Percentiles rank a stretch among this genome's conserved stretches.
These are phyloP conservation scores for Colletotrichum cuscutae DNA, from an alignment of 2,329 filamentous ascomycete species.

Conservation along the genomic window DNA sequence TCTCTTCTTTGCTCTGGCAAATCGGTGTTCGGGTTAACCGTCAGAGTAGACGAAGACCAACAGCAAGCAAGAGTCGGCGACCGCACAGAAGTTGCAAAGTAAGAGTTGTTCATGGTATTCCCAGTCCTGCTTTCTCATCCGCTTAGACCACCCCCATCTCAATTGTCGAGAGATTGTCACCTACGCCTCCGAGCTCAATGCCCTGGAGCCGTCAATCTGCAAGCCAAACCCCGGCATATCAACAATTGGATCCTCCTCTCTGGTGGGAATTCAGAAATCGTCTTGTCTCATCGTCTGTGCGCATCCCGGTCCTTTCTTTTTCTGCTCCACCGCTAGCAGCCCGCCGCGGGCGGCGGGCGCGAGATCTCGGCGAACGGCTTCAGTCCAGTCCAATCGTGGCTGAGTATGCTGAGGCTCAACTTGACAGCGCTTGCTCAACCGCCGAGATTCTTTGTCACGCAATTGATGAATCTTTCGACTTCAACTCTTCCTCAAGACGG, in stretches of 20 bases:
- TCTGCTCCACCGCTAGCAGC: constrained; percentile 4
- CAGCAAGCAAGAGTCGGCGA: neutral
- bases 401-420: constrained; percentile 14
- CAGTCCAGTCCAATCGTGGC: constrained; percentile 9
- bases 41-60: neutral
- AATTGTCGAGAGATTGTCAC: constrained; percentile 23
- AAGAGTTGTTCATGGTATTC: neutral
- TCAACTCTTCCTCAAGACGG: neutral
- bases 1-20: neutral
- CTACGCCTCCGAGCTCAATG: constrained; percentile 29
- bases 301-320: constrained; percentile 5
- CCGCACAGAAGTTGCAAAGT: neutral
- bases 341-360: constrained; percentile 4
- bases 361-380: constrained; percentile 9
- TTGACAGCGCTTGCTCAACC: constrained; percentile 15
- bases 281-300: constrained; percentile 31
- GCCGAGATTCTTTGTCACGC: neutral
- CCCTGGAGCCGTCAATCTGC: neutral
- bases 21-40: neutral
- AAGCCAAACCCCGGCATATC: constrained; percentile 1
- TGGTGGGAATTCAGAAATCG: constrained; percentile 8
- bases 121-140: neutral
- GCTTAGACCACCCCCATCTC: constrained; percentile 4
- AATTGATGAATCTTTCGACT: neutral
- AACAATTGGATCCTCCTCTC: constrained; percentile 1